phyloP scores from a whole-genome alignment of 2,329 filamentous ascomycete species.

The Nemania sp. region DNA sequence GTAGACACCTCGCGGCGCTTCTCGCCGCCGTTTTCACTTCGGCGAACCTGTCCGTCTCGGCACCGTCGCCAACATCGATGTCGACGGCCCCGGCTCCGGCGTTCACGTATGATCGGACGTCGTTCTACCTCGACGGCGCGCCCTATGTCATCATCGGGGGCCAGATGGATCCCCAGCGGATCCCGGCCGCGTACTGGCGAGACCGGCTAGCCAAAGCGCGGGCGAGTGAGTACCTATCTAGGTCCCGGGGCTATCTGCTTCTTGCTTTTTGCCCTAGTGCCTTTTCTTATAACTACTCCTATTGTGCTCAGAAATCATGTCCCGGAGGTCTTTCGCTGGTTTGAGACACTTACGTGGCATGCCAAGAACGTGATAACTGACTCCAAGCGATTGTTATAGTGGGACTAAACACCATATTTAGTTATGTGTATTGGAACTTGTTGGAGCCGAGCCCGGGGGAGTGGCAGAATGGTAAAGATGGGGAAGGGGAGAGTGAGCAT shows the following conservation, averaged over 20 bases:
- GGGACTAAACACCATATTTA: constrained; percentile 64
- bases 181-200: constrained; percentile 60
- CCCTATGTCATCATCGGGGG: constrained; percentile 60
- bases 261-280: not conserved
- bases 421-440: constrained; percentile 64
- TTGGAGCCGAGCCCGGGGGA: constrained; percentile 56
- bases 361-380: not conserved
- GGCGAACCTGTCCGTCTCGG: not conserved
- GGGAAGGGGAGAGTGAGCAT: constrained; percentile 25
- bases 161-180: constrained; percentile 64
- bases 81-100: constrained; percentile 29
- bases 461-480: constrained; percentile 51
- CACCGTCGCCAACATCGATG: constrained; percentile 21
- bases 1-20: constrained; percentile 11
- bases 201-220: constrained; percentile 58
- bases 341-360: not conserved
- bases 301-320: not conserved
- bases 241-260: not conserved
- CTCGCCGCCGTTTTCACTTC: constrained; percentile 5
- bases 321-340: not conserved
- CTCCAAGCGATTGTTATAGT: constrained; percentile 40
- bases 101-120: constrained; percentile 56
- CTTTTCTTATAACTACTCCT: not conserved
- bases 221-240: constrained; percentile 45
- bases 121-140: constrained; percentile 57